A percentile compares a stretch with the other conserved stretches of the same genome.
Evolutionary conservation across 2,329 filamentous ascomycete genomes (phyloP).

Genomic region (Verticillium dahliae): DNA sequence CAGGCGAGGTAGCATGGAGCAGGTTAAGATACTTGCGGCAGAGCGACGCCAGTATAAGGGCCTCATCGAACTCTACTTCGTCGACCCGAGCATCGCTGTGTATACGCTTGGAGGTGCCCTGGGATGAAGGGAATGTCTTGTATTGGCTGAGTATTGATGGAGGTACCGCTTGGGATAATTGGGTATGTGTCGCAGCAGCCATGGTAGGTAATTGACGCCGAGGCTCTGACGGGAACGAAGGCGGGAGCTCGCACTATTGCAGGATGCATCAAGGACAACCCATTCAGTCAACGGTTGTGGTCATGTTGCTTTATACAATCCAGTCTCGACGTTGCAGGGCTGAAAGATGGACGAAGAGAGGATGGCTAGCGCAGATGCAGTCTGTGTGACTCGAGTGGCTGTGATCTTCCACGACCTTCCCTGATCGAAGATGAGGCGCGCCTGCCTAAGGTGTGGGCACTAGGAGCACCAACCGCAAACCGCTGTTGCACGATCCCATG

Average conservation of each 20-base stretch:
- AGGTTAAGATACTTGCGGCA: constrained; percentile 20
- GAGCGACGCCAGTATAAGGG: constrained; percentile 18
- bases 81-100: neutral
- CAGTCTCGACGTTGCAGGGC: neutral
- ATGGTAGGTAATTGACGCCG: constrained; percentile 10
- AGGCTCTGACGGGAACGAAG: neutral
- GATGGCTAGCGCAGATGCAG: neutral
- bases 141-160: neutral
- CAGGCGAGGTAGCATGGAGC: constrained; percentile 17
- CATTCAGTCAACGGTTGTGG: neutral
- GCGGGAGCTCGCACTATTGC: neutral
- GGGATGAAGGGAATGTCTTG: neutral
- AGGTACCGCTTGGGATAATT: constrained; percentile 12
- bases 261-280: neutral
- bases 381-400: neutral
- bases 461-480: neutral
- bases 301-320: neutral
- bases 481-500: neutral
- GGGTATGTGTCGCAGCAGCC: constrained; percentile 25
- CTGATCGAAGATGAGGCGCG: neutral
- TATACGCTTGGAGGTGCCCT: neutral
- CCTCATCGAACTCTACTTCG: constrained; percentile 14
- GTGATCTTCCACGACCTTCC: neutral
- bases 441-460: too few relatives aligned
- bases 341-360: neutral